Base-by-base conservation (phyloP, 805 yeast genomes). In the Maudiozyma pseudohumilis region DNA sequence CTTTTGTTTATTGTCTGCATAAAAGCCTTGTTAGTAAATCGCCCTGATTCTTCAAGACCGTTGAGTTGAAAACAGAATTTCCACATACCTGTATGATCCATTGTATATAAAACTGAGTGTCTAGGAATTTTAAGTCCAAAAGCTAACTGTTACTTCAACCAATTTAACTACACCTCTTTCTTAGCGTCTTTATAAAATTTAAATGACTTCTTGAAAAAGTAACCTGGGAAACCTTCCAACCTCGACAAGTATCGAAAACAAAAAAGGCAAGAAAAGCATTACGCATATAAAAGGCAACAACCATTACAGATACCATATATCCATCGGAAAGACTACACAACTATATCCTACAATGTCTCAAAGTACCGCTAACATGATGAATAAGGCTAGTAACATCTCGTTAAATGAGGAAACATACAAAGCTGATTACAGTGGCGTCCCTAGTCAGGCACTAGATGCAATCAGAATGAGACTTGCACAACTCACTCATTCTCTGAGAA, bases 391-490 rank as follows among this genome's bases (percentile, higher is more conserved):
- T 5, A 36, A 36, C n/a, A 8, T 32, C 12, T 24, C 40, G 6
- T 23, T 36, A 2, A 17, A 35, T 17, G 41, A 41, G 26, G 41
- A 34, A 2, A 22, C 36, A 7, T 29, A 19, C 4, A 38, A 44
- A 26, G 33, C 42, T 6, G 31, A 48, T 44, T 28, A 50, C 30
- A 55, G 65, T 6, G 71, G 69, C 10, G 72, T 77, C 2, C 85
- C 87, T 0, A 66, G 75, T 0, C 74, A 72, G 35, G 72, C 80
- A 1, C 59, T 80, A 8, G 87, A 80, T 44, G 70, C 80, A 5
- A 59, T 79, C 4, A 56, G 87, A 41, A 68, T 78, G 49, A 63
- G 84, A 29, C 56, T 79, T 11, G 70, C 81, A 1, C 84, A 77
- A 44, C 55, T 66, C 24, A 72, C 79, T 2, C 78, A 75, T 46